A percentile compares a stretch with the other conserved stretches of the same genome.
These are phyloP conservation scores for Daldinia loculata DNA, from an alignment of 495 filamentous ascomycete genomes.

Conservation along the genomic window DNA sequence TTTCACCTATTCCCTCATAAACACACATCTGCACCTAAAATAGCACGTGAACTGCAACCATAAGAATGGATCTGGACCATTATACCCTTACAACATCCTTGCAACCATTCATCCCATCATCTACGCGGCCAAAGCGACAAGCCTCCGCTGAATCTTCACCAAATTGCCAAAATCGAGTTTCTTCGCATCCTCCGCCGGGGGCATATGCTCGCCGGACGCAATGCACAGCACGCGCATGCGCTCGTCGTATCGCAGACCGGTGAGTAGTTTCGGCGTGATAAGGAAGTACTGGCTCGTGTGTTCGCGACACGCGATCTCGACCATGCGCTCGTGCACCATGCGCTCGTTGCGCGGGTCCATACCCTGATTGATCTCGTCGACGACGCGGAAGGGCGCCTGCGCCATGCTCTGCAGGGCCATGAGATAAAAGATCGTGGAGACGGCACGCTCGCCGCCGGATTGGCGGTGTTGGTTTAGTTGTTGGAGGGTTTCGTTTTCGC, in stretches of 20 bases:
- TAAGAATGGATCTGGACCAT: background rate
- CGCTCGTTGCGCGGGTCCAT: constrained; percentile 99
- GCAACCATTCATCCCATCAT: background rate
- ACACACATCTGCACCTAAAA: background rate
- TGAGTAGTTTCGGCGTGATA: constrained; percentile 96
- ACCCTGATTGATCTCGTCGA: constrained; percentile 99
- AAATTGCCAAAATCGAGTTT: constrained; percentile 66
- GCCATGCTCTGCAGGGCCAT: constrained; percentile 97
- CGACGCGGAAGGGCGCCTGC: constrained; percentile 96
- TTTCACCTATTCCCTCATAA: background rate
- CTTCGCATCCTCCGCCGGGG: constrained; percentile 55
- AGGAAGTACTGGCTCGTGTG: constrained; percentile 84
- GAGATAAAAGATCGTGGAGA: constrained; percentile 98
- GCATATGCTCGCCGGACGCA: constrained; percentile 91
- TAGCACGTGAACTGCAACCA: background rate
- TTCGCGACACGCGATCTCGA: constrained; percentile 87
- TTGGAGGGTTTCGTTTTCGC: constrained; percentile 83
- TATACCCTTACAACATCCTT: background rate
- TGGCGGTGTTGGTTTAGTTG: constrained; percentile 90
- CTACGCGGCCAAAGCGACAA: constrained; percentile 44
- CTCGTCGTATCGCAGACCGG: constrained; percentile 81
- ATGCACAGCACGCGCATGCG: constrained; percentile 95
- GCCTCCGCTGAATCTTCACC: constrained; percentile 54
- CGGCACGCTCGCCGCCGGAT: constrained; percentile 94
- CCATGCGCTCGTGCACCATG: constrained; percentile 96